phyloP scores from a whole-genome alignment of 2,329 filamentous ascomycete species.

The Aureobasidium sp. region DNA sequence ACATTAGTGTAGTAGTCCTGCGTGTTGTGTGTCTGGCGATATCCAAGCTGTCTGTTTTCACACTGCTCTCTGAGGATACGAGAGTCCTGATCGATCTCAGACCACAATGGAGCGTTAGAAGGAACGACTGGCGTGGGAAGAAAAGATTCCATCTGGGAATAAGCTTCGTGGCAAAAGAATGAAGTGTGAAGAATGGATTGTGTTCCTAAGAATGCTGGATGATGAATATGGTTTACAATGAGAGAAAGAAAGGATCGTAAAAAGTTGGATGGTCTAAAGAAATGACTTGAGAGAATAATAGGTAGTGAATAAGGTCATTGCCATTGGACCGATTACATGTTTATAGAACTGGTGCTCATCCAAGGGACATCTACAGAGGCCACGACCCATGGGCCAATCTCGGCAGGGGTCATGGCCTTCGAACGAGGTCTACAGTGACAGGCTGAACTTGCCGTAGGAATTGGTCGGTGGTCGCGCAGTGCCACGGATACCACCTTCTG shows the following conservation, averaged over 20 bases:
- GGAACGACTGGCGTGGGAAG: constrained; percentile 33
- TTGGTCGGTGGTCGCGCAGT: constrained; percentile 5
- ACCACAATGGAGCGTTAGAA: constrained; percentile 33
- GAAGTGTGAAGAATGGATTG: constrained; percentile 17
- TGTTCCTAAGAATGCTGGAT: constrained; percentile 34
- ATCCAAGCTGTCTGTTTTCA: constrained; percentile 31
- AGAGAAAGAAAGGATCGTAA: constrained; percentile 30
- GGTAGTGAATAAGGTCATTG: neutral
- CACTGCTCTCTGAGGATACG: constrained; percentile 35
- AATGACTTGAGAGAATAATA: constrained; percentile 29
- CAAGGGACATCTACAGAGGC: constrained; percentile 10
- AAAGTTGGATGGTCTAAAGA: constrained; percentile 32
- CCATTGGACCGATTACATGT: constrained; percentile 11
- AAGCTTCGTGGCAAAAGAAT: constrained; percentile 27
- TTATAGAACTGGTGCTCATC: constrained; percentile 11
- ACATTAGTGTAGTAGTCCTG: neutral
- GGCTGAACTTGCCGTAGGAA: constrained; percentile 10
- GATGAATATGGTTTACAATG: constrained; percentile 16
- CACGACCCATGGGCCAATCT: constrained; percentile 10
- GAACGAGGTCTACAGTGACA: constrained; percentile 5
- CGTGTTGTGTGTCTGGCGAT: constrained; percentile 11
- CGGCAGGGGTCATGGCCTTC: constrained; percentile 5
- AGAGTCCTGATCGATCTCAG: constrained; percentile 15
- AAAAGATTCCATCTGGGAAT: constrained; percentile 21
- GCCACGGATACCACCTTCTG: neutral